Percentiles rank a stretch among this genome's conserved stretches.
Evolutionary conservation across 768 basidiomycete genomes (phyloP).

Genomic region (Tricholoma terreum): DNA sequence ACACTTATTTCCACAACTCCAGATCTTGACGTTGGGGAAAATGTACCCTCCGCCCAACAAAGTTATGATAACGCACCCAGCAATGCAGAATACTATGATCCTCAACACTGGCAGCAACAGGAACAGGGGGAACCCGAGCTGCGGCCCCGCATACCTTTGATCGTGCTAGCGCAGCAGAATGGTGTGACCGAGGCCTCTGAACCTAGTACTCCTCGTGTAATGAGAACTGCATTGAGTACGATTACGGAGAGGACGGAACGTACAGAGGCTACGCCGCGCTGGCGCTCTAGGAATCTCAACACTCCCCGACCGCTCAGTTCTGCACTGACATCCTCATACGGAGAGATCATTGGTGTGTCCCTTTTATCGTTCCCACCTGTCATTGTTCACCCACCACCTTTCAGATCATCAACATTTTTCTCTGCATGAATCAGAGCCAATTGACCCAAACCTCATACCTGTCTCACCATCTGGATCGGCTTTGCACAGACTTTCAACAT

Average conservation of each 20-base stretch:
- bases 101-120: constrained; percentile 13
- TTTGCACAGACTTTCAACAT: constrained; percentile 53
- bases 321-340: constrained; percentile 58
- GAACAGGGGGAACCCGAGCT: constrained; percentile 25
- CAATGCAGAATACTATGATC: constrained; percentile 20
- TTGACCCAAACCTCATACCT: constrained; percentile 57
- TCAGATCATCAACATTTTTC: constrained; percentile 1
- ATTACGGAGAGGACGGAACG: constrained; percentile 68
- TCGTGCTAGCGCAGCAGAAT: constrained; percentile 55
- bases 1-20: constrained; percentile 8
- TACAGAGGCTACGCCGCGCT: constrained; percentile 53
- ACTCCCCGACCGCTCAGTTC: constrained; percentile 39
- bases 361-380: neutral
- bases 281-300: constrained; percentile 41
- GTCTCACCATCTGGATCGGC: constrained; percentile 71
- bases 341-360: constrained; percentile 53
- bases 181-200: constrained; percentile 31
- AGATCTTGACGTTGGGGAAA: constrained; percentile 14
- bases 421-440: constrained; percentile 14
- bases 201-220: constrained; percentile 22
- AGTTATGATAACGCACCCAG: constrained; percentile 11
- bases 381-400: neutral
- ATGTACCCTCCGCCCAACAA: constrained; percentile 18
- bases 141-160: constrained; percentile 55
- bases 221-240: constrained; percentile 49